Evolutionary conservation across 1,284 basidiomycete species (phyloP), one percentile per base, ranked within the genome.

Genomic region (Boletus sp.): DNA sequence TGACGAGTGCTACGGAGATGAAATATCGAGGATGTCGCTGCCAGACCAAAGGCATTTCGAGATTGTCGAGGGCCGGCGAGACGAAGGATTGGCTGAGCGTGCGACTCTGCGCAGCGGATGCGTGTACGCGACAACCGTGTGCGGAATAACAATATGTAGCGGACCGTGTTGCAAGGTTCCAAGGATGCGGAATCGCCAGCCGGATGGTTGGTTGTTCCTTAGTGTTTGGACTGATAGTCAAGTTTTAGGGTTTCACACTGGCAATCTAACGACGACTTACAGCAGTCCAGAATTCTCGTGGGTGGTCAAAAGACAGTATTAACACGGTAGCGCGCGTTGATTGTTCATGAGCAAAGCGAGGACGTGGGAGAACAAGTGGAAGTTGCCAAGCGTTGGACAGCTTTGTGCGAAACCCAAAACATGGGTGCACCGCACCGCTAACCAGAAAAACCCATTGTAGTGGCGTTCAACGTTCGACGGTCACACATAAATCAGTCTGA

Each of bases 11-110:
- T 48, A 77, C 61, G 56, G 71, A 60, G 45, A 76, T 49, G 40
- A 68, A 58, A 61, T 76, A 79, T 50, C 72, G 72, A 16, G 76
- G 77, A 51, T 78, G 74, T 42, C 73, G 69, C 39, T 81, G 65
- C 67, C 69, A 76, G 32, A 70, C 57, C 16, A 37, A 46, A 23
- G 63, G 66, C 62, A 65, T 65, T 35, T 50, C 23, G 42, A 27
- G 41, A 26, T 33, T 37, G 52, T 41, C 16, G 44, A 32, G 16
- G 23, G 44, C 25, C 19, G 19, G 37, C 8, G 27, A 30, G 41
- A 41, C 6, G 37, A 42, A 51, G 43, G 46, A 49, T 17, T 40
- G 59, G 43, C 8, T 35, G 46, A 37, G 50, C 22, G 50, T 33
- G 32, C 33, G 35, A 41, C 23, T 44, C 32, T 36, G 55, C 25